Percentiles rank a stretch among this genome's conserved stretches.
These are phyloP conservation scores for Tylopilus sp. DNA, from an alignment of 1,284 basidiomycete species.

Conservation along the genomic window DNA sequence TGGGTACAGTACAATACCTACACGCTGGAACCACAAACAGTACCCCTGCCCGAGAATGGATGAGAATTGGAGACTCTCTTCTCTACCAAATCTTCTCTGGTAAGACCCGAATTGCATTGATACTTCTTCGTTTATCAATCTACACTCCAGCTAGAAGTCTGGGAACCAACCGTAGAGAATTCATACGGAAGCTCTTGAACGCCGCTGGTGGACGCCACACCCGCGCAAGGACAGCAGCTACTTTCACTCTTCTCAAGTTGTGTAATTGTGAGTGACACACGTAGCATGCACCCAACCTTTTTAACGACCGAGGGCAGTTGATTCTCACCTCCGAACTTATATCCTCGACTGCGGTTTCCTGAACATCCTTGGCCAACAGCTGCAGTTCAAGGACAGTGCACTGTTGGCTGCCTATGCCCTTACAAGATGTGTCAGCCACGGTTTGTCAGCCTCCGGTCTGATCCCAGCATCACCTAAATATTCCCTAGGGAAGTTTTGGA, in stretches of 20 bases:
- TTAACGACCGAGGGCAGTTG: not conserved
- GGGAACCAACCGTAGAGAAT: constrained; percentile 1
- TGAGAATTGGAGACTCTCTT: constrained; percentile 9
- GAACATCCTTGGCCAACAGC: constrained; percentile 4
- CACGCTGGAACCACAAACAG: constrained; percentile 5
- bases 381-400: constrained; percentile 6
- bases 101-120: not conserved
- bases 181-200: constrained; percentile 6
- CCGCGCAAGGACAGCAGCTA: constrained; percentile 4
- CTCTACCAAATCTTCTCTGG: constrained; percentile 7
- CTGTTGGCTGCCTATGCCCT: constrained; percentile 8
- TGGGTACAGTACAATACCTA: constrained; percentile 6
- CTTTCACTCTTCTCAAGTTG: constrained; percentile 9
- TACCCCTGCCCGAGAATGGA: constrained; percentile 7
- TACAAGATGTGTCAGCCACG: constrained; percentile 1
- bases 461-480: not conserved
- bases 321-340: constrained; percentile 1
- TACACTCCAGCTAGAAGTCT: not conserved
- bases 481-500: not conserved
- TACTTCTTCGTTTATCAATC: not conserved
- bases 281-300: not conserved
- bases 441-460: not conserved
- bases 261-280: constrained; percentile 1
- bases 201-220: constrained; percentile 2
- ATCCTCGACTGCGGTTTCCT: constrained; percentile 1